Evolutionary conservation across 257 asterid species (phyloP).

Genomic region (Lithospermum erythrorhizon): DNA sequence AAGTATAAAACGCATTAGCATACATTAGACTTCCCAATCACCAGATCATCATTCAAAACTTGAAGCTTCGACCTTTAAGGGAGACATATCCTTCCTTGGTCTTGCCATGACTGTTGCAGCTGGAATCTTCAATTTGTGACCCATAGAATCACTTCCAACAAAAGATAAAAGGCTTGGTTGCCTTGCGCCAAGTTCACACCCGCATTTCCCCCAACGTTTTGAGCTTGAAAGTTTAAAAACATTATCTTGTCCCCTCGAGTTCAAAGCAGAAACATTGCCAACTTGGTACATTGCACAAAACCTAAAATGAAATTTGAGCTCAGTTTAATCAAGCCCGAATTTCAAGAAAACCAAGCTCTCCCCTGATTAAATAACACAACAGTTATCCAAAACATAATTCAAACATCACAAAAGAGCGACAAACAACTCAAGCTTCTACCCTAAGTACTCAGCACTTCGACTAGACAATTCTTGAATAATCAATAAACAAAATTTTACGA

Average conservation of each 20-base stretch:
- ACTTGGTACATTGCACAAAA: conserved; percentile 39
- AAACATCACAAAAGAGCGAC: not conserved
- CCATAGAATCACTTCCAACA: conserved; percentile 45
- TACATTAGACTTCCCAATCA: not conserved
- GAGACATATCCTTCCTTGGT: conserved; percentile 21
- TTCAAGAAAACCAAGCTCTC: no score
- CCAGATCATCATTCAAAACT: conserved; percentile 6
- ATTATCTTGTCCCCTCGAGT: conserved; percentile 40
- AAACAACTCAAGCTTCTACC: not conserved
- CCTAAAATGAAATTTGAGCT: not conserved
- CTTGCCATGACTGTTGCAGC: conserved; percentile 21
- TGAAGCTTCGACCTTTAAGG: conserved; percentile 49
- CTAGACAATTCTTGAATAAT: not conserved
- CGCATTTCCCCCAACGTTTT: conserved; percentile 17
- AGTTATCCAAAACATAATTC: not conserved
- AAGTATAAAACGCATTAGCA: conserved; percentile 4
- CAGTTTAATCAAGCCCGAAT: not conserved
- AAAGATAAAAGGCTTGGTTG: conserved; percentile 37
- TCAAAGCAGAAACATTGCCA: conserved; percentile 74
- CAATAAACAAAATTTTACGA: no score
- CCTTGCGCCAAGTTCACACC: conserved; percentile 16
- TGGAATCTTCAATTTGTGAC: conserved; percentile 36
- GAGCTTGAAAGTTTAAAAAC: conserved; percentile 2
- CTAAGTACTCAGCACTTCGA: not conserved
- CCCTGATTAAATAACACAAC: no score